A percentile compares a stretch with the other conserved stretches of the same genome.
Conservation (phyloP, 257 asterid species). For the Solanum habrochaites region DNA sequence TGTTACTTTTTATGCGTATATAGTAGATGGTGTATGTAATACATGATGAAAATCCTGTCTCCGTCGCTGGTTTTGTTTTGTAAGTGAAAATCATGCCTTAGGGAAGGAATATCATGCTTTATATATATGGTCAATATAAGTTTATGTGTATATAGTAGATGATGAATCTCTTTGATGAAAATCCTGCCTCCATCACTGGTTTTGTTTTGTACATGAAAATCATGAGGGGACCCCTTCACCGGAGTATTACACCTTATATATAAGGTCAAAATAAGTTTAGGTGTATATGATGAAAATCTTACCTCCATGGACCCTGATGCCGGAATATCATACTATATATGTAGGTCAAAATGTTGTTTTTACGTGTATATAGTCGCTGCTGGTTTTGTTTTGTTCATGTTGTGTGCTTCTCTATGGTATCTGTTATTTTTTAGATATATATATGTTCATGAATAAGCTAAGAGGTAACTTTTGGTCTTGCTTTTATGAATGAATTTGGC, state of each 20-base stretch:
- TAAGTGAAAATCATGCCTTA: not conserved
- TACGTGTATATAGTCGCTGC: not conserved
- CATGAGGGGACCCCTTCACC: not conserved
- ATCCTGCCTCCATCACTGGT: not conserved
- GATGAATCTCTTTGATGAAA: not conserved
- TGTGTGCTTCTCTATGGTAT: not conserved
- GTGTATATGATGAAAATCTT: not conserved
- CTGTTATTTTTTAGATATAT: not conserved
- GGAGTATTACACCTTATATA: not conserved
- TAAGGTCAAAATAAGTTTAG: not conserved
- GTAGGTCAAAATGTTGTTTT: not conserved
- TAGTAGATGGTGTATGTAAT: not conserved
- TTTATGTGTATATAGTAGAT: not conserved
- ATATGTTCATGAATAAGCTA: not conserved
- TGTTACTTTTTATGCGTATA: not conserved
- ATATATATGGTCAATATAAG: not conserved
- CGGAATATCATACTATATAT: not conserved
- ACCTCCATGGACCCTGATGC: fast-evolving
- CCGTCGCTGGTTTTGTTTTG: not conserved
- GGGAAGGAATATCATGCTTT: not conserved
- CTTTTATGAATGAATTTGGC: not conserved
- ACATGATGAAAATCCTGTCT: not conserved
- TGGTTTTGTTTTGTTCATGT: not conserved
- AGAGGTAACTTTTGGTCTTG: not conserved
- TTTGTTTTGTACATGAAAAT: not conserved